Base-by-base conservation (phyloP, 208 protist genomes). In the Crithidia sp. region DNA sequence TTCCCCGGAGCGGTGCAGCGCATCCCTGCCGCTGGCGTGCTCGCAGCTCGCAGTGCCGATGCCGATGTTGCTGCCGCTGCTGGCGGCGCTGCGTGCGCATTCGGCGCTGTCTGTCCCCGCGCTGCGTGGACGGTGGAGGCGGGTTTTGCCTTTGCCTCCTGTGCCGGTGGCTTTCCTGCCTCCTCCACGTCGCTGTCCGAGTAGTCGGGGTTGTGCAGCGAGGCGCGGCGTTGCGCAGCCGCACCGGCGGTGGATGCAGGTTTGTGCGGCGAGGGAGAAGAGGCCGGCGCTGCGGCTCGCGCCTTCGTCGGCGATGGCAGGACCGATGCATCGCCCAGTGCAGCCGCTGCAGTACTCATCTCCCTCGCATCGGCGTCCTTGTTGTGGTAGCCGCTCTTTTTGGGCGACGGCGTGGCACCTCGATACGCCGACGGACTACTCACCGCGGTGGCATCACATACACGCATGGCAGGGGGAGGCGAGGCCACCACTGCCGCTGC, bases 101-200 rank as follows among this genome's bases (percentile, higher is more conserved):
- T 49, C 12, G 45, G 45, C 45, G 12, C 45, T 13, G 45, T 49
- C 45, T 7, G 7, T 49, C 9, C 45, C 28, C 28, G 28, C 28
- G 28, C 28, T 28, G 28, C 28, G 28, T 28, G 28, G 12, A 49
- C 45, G 7, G 45, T 49, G 45, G 45, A 49, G 7, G 45, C 28
- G 28, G 28, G 28, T 1, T 28, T 49, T 49, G 45, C 9, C 45
- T 0, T 49, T 49, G 45, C 45, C 45, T 14, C 9, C 45, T 43
- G 40, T 10, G 62, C 50, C n/a, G 45, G 17, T 17, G 49, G 10
- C 14, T 28, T 67, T 7, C 49, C 17, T 5, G 19, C 64, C 2
- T 69, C 64, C 12, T 69, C 64, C 52, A 69, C 64, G 40, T 69
- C 64, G 52, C 52, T 69, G 52, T 57, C 64, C 0, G 64, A 69